phyloP scores from a whole-genome alignment of 768 basidiomycete genomes.

The Phlebiopsis flavidoalba region DNA sequence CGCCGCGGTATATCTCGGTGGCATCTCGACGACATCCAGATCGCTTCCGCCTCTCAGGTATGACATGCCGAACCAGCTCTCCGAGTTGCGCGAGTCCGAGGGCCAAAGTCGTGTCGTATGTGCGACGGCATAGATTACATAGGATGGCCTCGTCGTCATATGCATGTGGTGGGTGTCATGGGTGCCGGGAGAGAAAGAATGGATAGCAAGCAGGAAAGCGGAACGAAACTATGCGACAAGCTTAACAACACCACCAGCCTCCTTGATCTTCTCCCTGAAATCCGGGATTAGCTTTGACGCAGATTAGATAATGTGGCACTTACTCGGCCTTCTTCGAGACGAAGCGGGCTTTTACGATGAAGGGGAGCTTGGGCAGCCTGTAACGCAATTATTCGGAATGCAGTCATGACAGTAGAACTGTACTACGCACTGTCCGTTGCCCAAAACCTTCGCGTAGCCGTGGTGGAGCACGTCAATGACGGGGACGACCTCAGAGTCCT shows the following conservation, averaged over 20 bases:
- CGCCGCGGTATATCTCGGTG: no score
- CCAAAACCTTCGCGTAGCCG: constrained; percentile 92
- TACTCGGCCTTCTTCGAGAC: constrained; percentile 86
- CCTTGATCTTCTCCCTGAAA: constrained; percentile 74
- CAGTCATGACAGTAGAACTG: neutral
- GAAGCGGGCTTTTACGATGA: constrained; percentile 97
- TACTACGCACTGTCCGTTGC: constrained; percentile 77
- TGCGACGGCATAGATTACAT: constrained; percentile 25
- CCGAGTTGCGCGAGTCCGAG: neutral
- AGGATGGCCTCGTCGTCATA: constrained; percentile 24
- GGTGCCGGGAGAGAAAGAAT: constrained; percentile 17
- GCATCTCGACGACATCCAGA: no score
- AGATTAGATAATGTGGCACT: constrained; percentile 19
- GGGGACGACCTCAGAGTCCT: constrained; percentile 79
- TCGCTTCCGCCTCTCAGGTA: neutral
- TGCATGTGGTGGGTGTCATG: constrained; percentile 21
- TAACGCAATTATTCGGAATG: neutral
- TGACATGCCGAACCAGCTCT: neutral
- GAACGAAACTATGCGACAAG: constrained; percentile 67
- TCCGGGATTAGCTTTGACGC: neutral
- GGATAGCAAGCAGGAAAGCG: constrained; percentile 24
- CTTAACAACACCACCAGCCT: constrained; percentile 90
- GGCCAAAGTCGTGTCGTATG: constrained; percentile 2
- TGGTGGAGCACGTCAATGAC: constrained; percentile 84
- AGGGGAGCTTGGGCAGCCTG: constrained; percentile 84